phyloP scores from a whole-genome alignment of 2,329 filamentous ascomycete genomes.

The Calonectria naviculata region DNA sequence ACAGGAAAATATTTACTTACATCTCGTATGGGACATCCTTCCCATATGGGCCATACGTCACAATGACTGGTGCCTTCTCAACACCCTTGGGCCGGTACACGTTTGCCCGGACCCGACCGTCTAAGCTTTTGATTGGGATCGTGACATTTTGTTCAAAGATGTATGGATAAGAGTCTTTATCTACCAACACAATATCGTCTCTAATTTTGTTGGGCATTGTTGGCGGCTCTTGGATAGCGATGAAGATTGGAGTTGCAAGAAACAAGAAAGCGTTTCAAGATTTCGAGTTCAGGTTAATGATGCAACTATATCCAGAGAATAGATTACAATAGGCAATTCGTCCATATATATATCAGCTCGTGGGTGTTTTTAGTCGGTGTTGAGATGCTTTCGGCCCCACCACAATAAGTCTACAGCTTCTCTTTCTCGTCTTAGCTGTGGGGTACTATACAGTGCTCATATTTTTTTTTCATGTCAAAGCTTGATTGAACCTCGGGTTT shows the following conservation, averaged over 20 bases:
- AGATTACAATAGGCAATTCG: not conserved
- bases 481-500: not conserved
- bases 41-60: constrained; percentile 80
- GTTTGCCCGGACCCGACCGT: constrained; percentile 50
- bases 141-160: constrained; percentile 52
- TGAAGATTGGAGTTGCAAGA: constrained; percentile 2
- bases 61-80: constrained; percentile 64
- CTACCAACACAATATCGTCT: not conserved
- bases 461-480: no score
- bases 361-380: not conserved
- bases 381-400: not conserved
- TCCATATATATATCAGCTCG: not conserved
- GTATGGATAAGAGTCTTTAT: constrained; percentile 44
- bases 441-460: not conserved
- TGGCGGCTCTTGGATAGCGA: not conserved
- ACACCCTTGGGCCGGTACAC: constrained; percentile 48
- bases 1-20: constrained; percentile 43
- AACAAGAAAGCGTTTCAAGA: no score
- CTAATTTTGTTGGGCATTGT: not conserved
- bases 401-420: not conserved
- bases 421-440: not conserved
- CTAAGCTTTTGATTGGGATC: constrained; percentile 43
- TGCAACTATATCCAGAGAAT: not conserved
- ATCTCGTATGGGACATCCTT: constrained; percentile 76
- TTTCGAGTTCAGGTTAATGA: no score